Percentiles rank a stretch among this genome's conserved stretches.
Conservation (phyloP, 768 basidiomycete species). For the Lentinula edodes region DNA sequence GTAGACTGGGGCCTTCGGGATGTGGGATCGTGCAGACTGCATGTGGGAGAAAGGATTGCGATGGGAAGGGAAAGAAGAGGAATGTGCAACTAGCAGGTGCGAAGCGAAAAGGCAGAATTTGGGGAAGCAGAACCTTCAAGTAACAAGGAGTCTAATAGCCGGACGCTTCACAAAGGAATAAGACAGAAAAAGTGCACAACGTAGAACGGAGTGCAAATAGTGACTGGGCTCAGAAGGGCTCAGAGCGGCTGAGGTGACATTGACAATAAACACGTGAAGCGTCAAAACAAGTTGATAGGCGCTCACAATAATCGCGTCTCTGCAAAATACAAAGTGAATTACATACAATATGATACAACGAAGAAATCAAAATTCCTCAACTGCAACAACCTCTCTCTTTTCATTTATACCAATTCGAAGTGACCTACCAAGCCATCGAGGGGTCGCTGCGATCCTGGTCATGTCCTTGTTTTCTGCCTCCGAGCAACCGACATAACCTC, state of each 20-base stretch:
- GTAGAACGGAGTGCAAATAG: too few species aligned
- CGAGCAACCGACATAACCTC: constrained; percentile 11
- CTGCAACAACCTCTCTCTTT: constrained; percentile 39
- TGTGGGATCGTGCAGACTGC: not conserved
- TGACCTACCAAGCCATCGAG: constrained; percentile 42
- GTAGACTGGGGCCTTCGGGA: constrained; percentile 43
- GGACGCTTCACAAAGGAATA: not conserved
- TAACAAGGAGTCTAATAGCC: not conserved
- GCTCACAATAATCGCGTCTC: not conserved
- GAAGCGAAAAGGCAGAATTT: not conserved
- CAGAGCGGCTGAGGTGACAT: not conserved
- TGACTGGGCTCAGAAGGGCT: not conserved
- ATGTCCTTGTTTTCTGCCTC: not conserved
- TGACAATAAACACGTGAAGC: not conserved
- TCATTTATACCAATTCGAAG: constrained; percentile 52
- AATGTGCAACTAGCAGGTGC: too few species aligned
- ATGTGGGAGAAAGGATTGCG: not conserved
- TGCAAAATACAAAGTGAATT: too few species aligned
- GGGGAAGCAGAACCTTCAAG: not conserved
- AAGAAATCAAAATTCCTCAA: constrained; percentile 33
- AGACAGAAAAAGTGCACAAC: not conserved
- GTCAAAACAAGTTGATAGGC: not conserved
- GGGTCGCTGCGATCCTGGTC: constrained; percentile 7
- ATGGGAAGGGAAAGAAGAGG: not conserved
- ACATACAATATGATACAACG: not conserved